Evolutionary conservation across 139 green algal genomes (phyloP), one percentile per base, ranked within the genome.

Genomic region (Micromonas commoda): DNA sequence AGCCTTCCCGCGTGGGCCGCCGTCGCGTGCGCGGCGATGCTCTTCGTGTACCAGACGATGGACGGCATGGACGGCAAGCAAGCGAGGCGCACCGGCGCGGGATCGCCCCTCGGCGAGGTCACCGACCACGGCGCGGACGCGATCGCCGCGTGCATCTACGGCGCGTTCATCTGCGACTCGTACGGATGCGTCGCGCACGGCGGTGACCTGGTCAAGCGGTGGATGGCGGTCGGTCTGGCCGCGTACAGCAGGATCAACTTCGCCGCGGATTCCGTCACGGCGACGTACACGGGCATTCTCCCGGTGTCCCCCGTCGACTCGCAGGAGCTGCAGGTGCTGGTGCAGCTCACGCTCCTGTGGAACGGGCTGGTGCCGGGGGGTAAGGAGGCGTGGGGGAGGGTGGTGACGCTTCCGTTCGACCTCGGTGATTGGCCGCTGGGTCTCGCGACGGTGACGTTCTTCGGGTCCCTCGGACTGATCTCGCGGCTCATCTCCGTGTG

Each of bases 61-160:
- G 94, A 98, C 87, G 92, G 88, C 77, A 85, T 98, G 28, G 94
- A 99, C 37, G 85, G 85, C 23, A 87, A 89, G 71, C 94, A 99
- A 72, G 95, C 95, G 1, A 85, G 95, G 6, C 85, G 93, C 5
- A 99, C 95, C 0, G 78, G 84, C 24, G 92, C 85, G 24, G 94
- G 88, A 53, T 94, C 88, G 0, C 94, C 95, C 0, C 83, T 99
- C 31, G 95, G 95, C 0, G 93, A 97, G 85, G 86, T 99, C 3
- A 97, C 98, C 82, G 95, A 99, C 82, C 95, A 99, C 75, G 94
- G 76, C 23, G 81, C 69, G 20, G 81, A 85, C 65, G 76, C 76
- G 31, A 39, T 85, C 23, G 23, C 20, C 21, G 23, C 33, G 34
- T 75, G 68, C 68, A n/a, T 61, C 23, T 75, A 75, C 37, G 26